phyloP scores from a whole-genome alignment of 352 stramenopile species.

The Globisporangium radiosum region DNA sequence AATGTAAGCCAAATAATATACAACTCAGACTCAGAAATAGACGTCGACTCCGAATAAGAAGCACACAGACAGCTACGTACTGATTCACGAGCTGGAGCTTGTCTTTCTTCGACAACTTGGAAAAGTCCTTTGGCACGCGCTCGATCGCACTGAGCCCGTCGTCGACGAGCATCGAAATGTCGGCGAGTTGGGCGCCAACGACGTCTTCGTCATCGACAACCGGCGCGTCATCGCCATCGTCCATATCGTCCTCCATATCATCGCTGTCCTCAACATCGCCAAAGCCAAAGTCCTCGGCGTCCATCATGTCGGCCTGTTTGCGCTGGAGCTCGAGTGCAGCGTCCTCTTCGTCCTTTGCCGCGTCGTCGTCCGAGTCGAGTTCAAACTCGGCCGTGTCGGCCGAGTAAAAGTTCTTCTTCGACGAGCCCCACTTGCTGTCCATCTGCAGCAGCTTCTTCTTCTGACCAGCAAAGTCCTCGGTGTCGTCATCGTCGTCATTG shows the following conservation, averaged over 20 bases:
- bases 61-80: constrained; percentile 21
- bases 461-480: constrained; percentile 53
- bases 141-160: constrained; percentile 47
- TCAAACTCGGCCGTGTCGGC: constrained; percentile 81
- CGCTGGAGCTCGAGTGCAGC: constrained; percentile 77
- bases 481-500: constrained; percentile 41
- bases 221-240: constrained; percentile 13
- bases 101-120: constrained; percentile 82
- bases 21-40: neutral
- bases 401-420: constrained; percentile 84
- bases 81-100: constrained; percentile 85
- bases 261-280: constrained; percentile 25
- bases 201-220: constrained; percentile 58
- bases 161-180: constrained; percentile 63
- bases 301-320: constrained; percentile 81
- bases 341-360: constrained; percentile 77
- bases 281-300: constrained; percentile 84
- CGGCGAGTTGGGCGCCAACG: constrained; percentile 62
- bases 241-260: constrained; percentile 28
- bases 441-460: constrained; percentile 72
- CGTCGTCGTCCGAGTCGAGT: constrained; percentile 71
- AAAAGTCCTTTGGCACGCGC: constrained; percentile 76
- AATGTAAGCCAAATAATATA: too few relatives aligned
- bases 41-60: neutral
- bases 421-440: constrained; percentile 81